Base-by-base conservation (phyloP, 768 basidiomycete species). In the Podaxis carcinomalis region DNA sequence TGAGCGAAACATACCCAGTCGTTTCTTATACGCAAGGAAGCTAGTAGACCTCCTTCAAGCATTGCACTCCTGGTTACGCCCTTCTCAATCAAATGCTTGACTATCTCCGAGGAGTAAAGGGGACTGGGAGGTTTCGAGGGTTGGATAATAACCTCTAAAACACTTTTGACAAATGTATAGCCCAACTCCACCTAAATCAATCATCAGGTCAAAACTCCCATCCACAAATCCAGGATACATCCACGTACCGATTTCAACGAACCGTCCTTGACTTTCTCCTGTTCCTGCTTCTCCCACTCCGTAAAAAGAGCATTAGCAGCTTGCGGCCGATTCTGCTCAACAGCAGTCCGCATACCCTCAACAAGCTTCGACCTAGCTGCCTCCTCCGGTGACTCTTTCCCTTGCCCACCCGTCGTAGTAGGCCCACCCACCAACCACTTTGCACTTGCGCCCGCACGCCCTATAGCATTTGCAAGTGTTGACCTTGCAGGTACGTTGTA, bases 381-480 rank as follows among this genome's bases (percentile, higher is more conserved):
- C n/a, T 70, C 70, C n/a, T 63, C 64, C 2, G 60, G 56, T 4
- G 62, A 63, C 16, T 55, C 57, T 21, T 42, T 61, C 10, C 59
- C 53, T 28, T 64, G 55, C 28, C 16, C 62, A 52, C 39, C 55
- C 1, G 25, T 47, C 35, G 56, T 16, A 13, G 59, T 51, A 21
- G 44, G 36, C 5, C 55, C 56, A 10, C 59, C 62, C 39, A 63
- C 64, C n/a, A 85, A 56, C 87, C 87, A 90, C 50, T 71, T 74
- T 9, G 68, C 67, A 4, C 68, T 68, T 3, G 75, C 72, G 2
- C 69, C 62, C 0, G 77, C 80, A 53, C 79, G 81, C 2, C 88
- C 86, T 65, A 91, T 77, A 0, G 86, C 88, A 54, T 77, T 77
- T 2, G 85, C 84, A 53, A 92, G 83, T 10, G 78, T 90, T 1